phyloP scores from a whole-genome alignment of 306 rosid species.

The Datisca glomerata region DNA sequence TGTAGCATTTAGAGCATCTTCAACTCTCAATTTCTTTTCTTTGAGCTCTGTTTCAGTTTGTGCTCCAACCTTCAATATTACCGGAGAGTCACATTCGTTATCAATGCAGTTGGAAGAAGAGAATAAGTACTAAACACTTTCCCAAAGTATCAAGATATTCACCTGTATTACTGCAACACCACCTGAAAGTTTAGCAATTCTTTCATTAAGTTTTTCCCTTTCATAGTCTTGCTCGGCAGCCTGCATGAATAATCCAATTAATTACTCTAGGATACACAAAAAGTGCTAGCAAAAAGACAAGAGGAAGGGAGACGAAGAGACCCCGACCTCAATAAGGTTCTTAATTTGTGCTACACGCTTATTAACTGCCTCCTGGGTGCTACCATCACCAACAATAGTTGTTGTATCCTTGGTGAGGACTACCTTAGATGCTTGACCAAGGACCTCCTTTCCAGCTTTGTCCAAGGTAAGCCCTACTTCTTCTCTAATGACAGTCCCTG shows the following conservation, averaged over 20 bases:
- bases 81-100: too few relatives aligned
- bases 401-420: constrained; percentile 92
- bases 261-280: background rate
- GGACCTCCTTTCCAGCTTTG: constrained; percentile 88
- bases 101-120: too few relatives aligned
- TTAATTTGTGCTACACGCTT: constrained; percentile 88
- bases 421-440: constrained; percentile 84
- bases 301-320: constrained; percentile 4
- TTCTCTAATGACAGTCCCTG: constrained; percentile 91
- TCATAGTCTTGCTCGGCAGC: constrained; percentile 95
- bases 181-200: constrained; percentile 92
- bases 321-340: constrained; percentile 69
- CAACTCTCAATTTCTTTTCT: constrained; percentile 95
- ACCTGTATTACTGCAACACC: constrained; percentile 99
- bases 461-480: constrained; percentile 91
- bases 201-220: constrained; percentile 76
- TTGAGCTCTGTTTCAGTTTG: constrained; percentile 99
- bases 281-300: background rate
- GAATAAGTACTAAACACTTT: too few relatives aligned
- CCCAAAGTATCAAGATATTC: background rate
- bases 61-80: constrained; percentile 71
- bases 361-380: constrained; percentile 86
- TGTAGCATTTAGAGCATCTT: constrained; percentile 98
- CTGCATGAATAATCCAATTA: constrained; percentile 18
- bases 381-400: constrained; percentile 94